phyloP scores from a whole-genome alignment of 1,284 basidiomycete species.

The Somion occarium region DNA sequence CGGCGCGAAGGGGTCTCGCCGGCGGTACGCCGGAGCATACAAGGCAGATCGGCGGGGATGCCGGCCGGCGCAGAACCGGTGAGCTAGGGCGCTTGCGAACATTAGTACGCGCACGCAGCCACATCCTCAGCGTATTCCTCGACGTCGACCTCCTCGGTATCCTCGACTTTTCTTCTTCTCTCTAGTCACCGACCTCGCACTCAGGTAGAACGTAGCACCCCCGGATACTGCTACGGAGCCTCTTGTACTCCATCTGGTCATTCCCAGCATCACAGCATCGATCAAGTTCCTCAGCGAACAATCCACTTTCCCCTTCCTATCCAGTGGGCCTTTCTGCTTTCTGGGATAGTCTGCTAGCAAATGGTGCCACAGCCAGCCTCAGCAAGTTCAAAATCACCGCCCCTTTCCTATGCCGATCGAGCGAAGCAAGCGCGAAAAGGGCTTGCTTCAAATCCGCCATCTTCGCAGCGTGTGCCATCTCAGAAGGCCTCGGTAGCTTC shows the following conservation, averaged over 20 bases:
- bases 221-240: neutral
- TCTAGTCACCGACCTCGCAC: neutral
- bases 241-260: neutral
- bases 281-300: neutral
- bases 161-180: neutral
- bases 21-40: neutral
- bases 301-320: neutral
- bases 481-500: constrained; percentile 13
- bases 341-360: neutral
- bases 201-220: neutral
- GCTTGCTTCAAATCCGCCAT: constrained; percentile 9
- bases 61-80: neutral
- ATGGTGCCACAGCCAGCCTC: constrained; percentile 36
- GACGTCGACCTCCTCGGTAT: no score
- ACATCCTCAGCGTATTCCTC: no score
- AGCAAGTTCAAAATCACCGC: constrained; percentile 27
- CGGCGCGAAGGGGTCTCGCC: no score
- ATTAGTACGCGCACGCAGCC: neutral
- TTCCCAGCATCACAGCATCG: neutral
- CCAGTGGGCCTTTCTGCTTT: neutral
- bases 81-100: neutral
- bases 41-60: neutral
- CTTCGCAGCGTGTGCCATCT: constrained; percentile 19
- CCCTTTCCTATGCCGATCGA: constrained; percentile 56
- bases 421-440: constrained; percentile 39